A percentile compares a stretch with the other conserved stretches of the same genome.
Conservation (phyloP, 257 asterid genomes). For the Eucommia ulmoides region DNA sequence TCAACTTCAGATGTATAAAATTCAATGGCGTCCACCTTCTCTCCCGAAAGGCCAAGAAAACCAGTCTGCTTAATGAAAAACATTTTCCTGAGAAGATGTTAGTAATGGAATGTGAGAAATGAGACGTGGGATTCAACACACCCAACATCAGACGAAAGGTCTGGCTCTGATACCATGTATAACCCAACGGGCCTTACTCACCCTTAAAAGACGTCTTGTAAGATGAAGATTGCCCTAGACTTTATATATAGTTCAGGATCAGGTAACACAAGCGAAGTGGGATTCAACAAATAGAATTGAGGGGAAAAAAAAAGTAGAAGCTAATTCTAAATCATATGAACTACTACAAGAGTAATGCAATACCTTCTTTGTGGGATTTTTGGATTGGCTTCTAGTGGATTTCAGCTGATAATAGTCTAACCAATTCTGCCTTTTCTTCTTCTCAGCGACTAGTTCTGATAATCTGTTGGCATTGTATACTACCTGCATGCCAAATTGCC, state of each 20-base stretch:
- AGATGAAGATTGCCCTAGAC: too few relatives aligned
- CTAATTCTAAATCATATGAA: background rate
- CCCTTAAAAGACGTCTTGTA: too few relatives aligned
- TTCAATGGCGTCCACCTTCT: conserved; percentile 74
- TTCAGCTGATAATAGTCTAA: conserved; percentile 74
- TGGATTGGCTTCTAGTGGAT: conserved; percentile 55
- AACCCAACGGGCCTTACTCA: too few relatives aligned
- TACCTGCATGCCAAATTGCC: conserved; percentile 25
- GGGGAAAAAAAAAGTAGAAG: background rate
- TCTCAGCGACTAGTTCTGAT: conserved; percentile 66
- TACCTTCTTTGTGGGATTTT: conserved; percentile 80
- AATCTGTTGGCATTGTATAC: conserved; percentile 80
- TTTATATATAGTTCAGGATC: too few relatives aligned
- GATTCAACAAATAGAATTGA: too few relatives aligned
- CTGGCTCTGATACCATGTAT: too few relatives aligned
- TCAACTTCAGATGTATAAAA: conserved; percentile 60
- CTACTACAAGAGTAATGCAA: too few relatives aligned
- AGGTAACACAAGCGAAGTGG: too few relatives aligned
- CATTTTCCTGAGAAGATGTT: conserved; percentile 13
- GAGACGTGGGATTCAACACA: background rate
- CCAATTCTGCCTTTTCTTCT: conserved; percentile 72
- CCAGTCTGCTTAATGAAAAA: conserved; percentile 57
- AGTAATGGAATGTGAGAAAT: conserved; percentile 9
- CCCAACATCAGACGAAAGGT: too few relatives aligned
- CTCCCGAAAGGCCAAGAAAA: conserved; percentile 70